Base-by-base conservation (phyloP, 352 stramenopile species). In the Phytophthora sansomeana region DNA sequence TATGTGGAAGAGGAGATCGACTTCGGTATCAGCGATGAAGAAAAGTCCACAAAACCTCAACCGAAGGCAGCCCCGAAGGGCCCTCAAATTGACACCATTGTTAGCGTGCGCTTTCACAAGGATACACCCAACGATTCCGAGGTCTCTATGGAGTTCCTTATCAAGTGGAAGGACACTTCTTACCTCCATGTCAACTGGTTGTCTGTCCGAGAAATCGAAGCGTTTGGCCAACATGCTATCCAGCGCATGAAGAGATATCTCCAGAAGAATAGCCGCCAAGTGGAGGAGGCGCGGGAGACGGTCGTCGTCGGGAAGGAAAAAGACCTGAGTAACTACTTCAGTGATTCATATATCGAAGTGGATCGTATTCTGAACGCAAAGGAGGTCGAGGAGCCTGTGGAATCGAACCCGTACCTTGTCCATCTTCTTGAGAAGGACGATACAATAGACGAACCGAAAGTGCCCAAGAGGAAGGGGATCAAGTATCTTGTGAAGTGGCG, bases 111-210 rank as follows among this genome's bases (percentile, higher is more conserved):
- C 5, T 95, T 96, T 61, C 77, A 87, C 70, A 94, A 93, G 46
- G 69, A 75, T 7, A 65, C 32, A 13, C 32, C 46, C 4, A 75
- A 81, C 8, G 65, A 85, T 21, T 65, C 72, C 16, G 85, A 94
- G 4, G 77, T 92, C 6, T 72, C 72, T 17, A 98, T 99, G 83
- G 81, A 98, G 74, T 99, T 99, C 63, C 74, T 99, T 28, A 97
- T 99, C 56, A 99, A 99, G 83, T 99, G 98, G 98, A 94, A 98
- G 51, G 93, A 98, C 39, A 80, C 98, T 57, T 98, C 90, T 28
- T 99, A 99, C 73, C 78, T 99, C 32, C 98, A 99, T 78, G 87
- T 98, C 54, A 99, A 89, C 21, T 99, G 98, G 98, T 93, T 99
- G 67, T 97, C 85, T 11, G 87, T 98, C 36, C 72, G 67, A 32